Percentiles rank a stretch among this genome's conserved stretches.
phyloP scores from a whole-genome alignment of 305 asterid genomes.

The Petunia hybrid region DNA sequence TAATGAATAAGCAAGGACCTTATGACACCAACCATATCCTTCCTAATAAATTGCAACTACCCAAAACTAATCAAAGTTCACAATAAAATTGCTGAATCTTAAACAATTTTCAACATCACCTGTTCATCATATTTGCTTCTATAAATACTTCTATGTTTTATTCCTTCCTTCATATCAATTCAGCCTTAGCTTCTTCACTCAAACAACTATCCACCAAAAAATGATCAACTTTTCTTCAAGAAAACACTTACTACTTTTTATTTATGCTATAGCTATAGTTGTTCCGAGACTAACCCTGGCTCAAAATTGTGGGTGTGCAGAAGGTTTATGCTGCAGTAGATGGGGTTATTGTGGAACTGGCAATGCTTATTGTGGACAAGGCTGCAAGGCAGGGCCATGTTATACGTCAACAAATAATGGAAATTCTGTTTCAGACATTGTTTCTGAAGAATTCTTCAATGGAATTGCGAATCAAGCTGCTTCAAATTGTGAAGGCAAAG shows the following conservation, averaged over 20 bases:
- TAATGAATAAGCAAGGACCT: background rate
- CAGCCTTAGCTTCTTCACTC: background rate
- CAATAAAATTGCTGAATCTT: slow-evolving; percentile 12
- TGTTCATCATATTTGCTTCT: background rate
- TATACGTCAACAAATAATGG: background rate
- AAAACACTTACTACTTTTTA: background rate
- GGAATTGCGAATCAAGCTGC: slow-evolving; percentile 23
- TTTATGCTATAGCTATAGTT: background rate
- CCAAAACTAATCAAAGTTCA: background rate
- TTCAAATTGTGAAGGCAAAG: slow-evolving; percentile 33
- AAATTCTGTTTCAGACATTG: background rate
- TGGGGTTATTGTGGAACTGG: slow-evolving; percentile 33
- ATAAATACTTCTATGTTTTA: background rate
- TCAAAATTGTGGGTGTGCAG: background rate
- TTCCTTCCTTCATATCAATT: background rate
- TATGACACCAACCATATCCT: slow-evolving; percentile 24
- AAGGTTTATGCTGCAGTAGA: slow-evolving; percentile 22
- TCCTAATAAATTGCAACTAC: slow-evolving; percentile 16
- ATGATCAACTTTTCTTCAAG: slow-evolving; percentile 7
- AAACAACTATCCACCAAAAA: background rate
- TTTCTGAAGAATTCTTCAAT: slow-evolving; percentile 21
- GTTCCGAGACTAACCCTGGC: background rate
- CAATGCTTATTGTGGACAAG: slow-evolving; percentile 13
- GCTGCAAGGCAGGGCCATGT: slow-evolving; percentile 29
- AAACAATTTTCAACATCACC: background rate